Evolutionary conservation across 1,284 basidiomycete genomes (phyloP), one percentile per base, ranked within the genome.

Genomic region (Leucoagaricus sp.): DNA sequence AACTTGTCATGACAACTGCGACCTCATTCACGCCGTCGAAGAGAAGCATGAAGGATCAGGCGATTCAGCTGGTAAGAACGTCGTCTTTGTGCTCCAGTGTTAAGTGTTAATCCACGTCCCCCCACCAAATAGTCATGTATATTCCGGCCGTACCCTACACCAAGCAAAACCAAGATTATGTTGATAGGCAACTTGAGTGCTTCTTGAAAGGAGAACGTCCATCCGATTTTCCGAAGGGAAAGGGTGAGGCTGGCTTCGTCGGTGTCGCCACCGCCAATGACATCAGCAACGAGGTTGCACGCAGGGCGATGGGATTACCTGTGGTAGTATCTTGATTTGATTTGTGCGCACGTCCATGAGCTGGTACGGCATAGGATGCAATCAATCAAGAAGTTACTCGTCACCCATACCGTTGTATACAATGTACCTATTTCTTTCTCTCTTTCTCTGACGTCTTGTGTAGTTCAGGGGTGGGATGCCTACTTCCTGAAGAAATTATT

Each of bases 1-100:
- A n/a, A n/a, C n/a, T n/a, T n/a, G n/a, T n/a, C n/a, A n/a, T n/a
- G n/a, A n/a, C n/a, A n/a, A 94, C 68, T 90, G 87, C 64, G 89
- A 94, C 68, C 81, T 88, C 12, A 79, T 94, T 3, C 93, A 96
- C 66, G 79, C 89, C 0, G 93, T 95, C 51, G 93, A 95, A 69
- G 60, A 69, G 36, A 76, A 83, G 45, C 92, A 95, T 67, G 76
- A 71, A 0, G 93, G 93, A 2, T 69, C 69, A 0, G 78, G 73
- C 17, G 90, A 93, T 61, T 92, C 91, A 7, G 85, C 86, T 59
- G 91, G 48, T 49, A 21, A 36, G 17, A 15, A 4, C 13, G 4
- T 44, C 17, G 4, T 9, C 13, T 19, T 36, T 12, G 17, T 26
- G 15, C 2, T 10, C 3, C 4, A n/a, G 12, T 33, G 15, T 28